phyloP scores from a whole-genome alignment of 805 yeast species.

The Vanderwaltozyma yarrowii region DNA sequence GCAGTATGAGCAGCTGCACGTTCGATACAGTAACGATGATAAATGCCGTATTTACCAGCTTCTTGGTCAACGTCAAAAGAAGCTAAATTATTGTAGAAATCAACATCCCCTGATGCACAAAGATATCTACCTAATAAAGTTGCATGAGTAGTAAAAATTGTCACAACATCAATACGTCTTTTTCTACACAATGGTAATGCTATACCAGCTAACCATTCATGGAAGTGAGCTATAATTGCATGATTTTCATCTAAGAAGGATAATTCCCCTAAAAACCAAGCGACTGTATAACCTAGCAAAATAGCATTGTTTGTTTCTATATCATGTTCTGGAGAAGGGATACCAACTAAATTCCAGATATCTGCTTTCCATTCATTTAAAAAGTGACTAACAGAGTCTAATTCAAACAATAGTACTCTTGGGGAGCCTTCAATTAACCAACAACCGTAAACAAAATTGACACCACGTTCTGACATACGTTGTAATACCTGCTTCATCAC shows the following conservation, averaged over 20 bases:
- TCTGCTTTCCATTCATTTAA: slow-evolving; percentile 92
- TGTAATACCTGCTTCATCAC: slow-evolving; percentile 42
- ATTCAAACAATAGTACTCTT: slow-evolving; percentile 77
- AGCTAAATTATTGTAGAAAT: slow-evolving; percentile 85
- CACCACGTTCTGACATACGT: slow-evolving; percentile 74
- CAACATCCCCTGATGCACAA: slow-evolving; percentile 95
- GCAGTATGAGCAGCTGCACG: slow-evolving; percentile 93
- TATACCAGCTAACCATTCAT: slow-evolving; percentile 98
- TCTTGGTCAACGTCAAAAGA: slow-evolving; percentile 92
- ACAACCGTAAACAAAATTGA: slow-evolving; percentile 76
- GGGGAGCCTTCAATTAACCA: slow-evolving; percentile 99
- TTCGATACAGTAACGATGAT: slow-evolving; percentile 94
- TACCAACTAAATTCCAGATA: slow-evolving; percentile 82
- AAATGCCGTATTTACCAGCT: slow-evolving; percentile 96
- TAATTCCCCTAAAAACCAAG: slow-evolving; percentile 95
- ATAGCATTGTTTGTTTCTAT: slow-evolving; percentile 87
- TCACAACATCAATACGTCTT: slow-evolving; percentile 85
- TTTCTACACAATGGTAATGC: slow-evolving; percentile 88
- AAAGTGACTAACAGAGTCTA: slow-evolving; percentile 57
- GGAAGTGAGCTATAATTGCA: slow-evolving; percentile 90
- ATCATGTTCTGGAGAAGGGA: slow-evolving; percentile 88
- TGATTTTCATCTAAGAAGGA: slow-evolving; percentile 71
- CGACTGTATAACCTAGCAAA: slow-evolving; percentile 81
- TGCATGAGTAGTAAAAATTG: slow-evolving; percentile 96
- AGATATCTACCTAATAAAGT: slow-evolving; percentile 88